Evolutionary conservation across 495 filamentous ascomycete species (phyloP).

Genomic region (Bombardia bombarda): DNA sequence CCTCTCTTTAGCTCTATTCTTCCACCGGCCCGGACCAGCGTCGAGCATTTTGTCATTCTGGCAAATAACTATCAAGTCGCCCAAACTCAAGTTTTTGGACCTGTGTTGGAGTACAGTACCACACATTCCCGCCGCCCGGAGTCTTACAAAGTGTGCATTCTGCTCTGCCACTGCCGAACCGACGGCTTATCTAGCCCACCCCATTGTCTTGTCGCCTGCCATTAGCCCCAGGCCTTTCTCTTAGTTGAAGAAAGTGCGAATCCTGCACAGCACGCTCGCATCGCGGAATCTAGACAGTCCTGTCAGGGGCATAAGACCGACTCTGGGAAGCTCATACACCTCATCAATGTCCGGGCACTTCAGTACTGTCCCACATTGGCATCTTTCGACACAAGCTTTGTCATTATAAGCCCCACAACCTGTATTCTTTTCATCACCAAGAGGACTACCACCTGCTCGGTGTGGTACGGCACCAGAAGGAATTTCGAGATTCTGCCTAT

Average conservation of each 20-base stretch:
- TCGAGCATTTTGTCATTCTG: neutral
- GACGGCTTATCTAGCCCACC: slow-evolving; percentile 5
- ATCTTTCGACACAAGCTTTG: neutral
- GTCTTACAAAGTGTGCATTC: neutral
- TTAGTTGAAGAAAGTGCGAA: neutral
- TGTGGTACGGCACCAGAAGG: no score
- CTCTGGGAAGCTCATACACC: neutral
- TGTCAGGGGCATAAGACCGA: neutral
- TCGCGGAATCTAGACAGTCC: neutral
- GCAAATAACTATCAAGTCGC: no score
- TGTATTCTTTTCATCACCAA: no score
- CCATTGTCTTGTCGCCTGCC: neutral
- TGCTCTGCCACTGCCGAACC: neutral
- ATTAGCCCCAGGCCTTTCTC: slow-evolving; percentile 3
- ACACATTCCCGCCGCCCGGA: neutral
- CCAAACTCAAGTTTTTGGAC: no score
- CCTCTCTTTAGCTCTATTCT: neutral
- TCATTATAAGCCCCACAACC: neutral
- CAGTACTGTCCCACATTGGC: neutral
- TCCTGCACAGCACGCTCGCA: neutral
- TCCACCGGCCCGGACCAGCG: neutral
- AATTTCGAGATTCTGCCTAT: neutral
- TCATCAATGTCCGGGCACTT: neutral
- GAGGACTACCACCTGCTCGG: no score
- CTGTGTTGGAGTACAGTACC: no score